A percentile compares a stretch with the other conserved stretches of the same genome.
These are phyloP conservation scores for Epichloe baconii DNA, from an alignment of 2,329 filamentous ascomycete genomes.

Conservation along the genomic window DNA sequence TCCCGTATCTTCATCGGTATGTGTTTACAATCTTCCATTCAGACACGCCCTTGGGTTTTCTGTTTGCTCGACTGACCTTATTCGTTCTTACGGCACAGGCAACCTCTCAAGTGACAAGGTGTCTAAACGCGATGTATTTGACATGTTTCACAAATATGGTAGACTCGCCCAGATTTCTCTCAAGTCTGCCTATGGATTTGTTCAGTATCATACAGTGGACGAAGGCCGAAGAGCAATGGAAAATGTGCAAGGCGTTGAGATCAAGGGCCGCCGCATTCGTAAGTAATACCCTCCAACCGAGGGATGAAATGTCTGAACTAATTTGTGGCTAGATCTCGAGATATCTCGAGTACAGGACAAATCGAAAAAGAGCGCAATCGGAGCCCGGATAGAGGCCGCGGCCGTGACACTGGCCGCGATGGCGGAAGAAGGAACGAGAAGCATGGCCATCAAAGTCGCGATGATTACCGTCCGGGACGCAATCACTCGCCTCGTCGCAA, in stretches of 20 bases:
- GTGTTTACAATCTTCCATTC: slow-evolving; percentile 14
- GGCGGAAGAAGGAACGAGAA: slow-evolving; percentile 29
- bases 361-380: slow-evolving; percentile 44
- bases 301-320: neutral
- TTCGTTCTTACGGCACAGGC: slow-evolving; percentile 35
- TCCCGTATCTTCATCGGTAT: slow-evolving; percentile 72
- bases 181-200: slow-evolving; percentile 93
- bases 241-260: slow-evolving; percentile 64
- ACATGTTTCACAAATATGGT: slow-evolving; percentile 76
- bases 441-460: slow-evolving; percentile 37
- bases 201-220: slow-evolving; percentile 71
- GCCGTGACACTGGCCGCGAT: slow-evolving; percentile 33
- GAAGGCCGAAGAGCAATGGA: slow-evolving; percentile 66
- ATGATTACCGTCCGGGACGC: slow-evolving; percentile 52
- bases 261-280: slow-evolving; percentile 91
- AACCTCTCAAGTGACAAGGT: slow-evolving; percentile 90
- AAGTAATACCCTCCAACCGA: slow-evolving; percentile 27
- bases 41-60: neutral
- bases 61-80: slow-evolving; percentile 6
- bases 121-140: slow-evolving; percentile 86
- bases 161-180: slow-evolving; percentile 88
- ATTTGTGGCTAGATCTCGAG: slow-evolving; percentile 54
- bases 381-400: slow-evolving; percentile 47
- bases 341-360: slow-evolving; percentile 80
- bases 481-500: slow-evolving; percentile 45